These are phyloP conservation scores for Candida dendrica DNA, from an alignment of 805 yeast species.

Conservation along the genomic window DNA sequence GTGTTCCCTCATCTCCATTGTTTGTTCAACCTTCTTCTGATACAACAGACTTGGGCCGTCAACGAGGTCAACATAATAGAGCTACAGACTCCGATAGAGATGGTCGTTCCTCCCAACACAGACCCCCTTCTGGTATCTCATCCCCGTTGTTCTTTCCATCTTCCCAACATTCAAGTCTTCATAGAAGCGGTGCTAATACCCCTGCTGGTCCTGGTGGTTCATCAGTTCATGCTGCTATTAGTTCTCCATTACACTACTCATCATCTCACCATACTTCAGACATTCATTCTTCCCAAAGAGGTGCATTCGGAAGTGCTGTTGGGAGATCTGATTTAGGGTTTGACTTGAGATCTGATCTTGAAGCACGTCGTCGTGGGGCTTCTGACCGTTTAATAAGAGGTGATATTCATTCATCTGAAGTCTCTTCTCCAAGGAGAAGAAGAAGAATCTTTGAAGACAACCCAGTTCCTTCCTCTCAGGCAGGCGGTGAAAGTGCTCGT, in stretches of 20 bases:
- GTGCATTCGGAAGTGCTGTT: conserved; percentile 5
- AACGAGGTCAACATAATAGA: too few species aligned
- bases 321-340: conserved; percentile 26
- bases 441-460: conserved; percentile 48
- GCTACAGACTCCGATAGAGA: too few species aligned
- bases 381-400: conserved; percentile 61
- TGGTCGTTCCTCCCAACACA: too few species aligned
- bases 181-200: conserved; percentile 5
- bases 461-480: conserved; percentile 20
- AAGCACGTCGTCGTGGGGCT: conserved; percentile 31
- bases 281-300: conserved; percentile 8
- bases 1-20: conserved; percentile 46
- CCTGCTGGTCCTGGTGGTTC: conserved; percentile 8
- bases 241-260: conserved; percentile 40
- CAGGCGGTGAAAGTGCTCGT: conserved; percentile 11
- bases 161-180: conserved; percentile 19
- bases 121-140: too few species aligned
- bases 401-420: conserved; percentile 67
- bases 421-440: conserved; percentile 67
- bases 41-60: background rate
- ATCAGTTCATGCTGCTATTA: conserved; percentile 17
- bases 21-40: conserved; percentile 38
- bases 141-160: conserved; percentile 28
- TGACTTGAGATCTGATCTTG: conserved; percentile 39
- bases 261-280: conserved; percentile 28